Evolutionary conservation across 495 filamentous ascomycete species (phyloP), one percentile per base, ranked within the genome.

Genomic region (Penicillium riverlandense): DNA sequence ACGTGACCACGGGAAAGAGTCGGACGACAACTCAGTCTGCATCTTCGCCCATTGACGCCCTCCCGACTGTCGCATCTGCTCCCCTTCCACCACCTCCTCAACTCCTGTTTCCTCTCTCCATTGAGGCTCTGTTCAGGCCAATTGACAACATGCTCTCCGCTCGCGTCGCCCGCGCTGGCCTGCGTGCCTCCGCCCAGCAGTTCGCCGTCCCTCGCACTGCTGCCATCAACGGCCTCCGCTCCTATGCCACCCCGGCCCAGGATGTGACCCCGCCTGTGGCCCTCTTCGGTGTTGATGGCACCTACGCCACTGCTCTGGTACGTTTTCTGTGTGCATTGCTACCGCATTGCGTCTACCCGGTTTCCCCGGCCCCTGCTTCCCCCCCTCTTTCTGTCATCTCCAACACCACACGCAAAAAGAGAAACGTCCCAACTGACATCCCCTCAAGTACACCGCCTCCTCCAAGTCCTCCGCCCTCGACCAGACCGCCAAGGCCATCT

Each of bases 251-350:
- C 59, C 75, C 87, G 48, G 68, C 77, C 60, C 77, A 80, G 59
- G 78, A 82, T 38, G 71, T 82, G 60, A 90, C 86, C 75, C 82
- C 90, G 49, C 92, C 92, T 41, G 77, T 96, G 62, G 79, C 90
- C 43, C 76, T 98, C 51, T 98, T 86, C 71, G 92, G 92, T 49
- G 75, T 98, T 70, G 92, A 96, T 68, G 92, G 92, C 58, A 97
- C 91, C 61, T 98, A 98, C 74, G 94, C 92, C 59, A 87, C 82
- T 76, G 92, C 92, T 74, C 76, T 98, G 82, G 92, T 98, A 88
- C 65, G 57, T 39, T 39, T 29, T 29, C 41, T 22, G 4, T 22
- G 22, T 6, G n/a, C n/a, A 22, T 22, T 22, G 22, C 22, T 22
- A 22, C 4, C 22, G 22, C 22, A 22, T 6, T 6, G 4, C 22